A percentile compares a stretch with the other conserved stretches of the same genome.
These are phyloP conservation scores for Cutaneotrichosporon sp. DNA, from an alignment of 1,284 basidiomycete species.

Conservation along the genomic window DNA sequence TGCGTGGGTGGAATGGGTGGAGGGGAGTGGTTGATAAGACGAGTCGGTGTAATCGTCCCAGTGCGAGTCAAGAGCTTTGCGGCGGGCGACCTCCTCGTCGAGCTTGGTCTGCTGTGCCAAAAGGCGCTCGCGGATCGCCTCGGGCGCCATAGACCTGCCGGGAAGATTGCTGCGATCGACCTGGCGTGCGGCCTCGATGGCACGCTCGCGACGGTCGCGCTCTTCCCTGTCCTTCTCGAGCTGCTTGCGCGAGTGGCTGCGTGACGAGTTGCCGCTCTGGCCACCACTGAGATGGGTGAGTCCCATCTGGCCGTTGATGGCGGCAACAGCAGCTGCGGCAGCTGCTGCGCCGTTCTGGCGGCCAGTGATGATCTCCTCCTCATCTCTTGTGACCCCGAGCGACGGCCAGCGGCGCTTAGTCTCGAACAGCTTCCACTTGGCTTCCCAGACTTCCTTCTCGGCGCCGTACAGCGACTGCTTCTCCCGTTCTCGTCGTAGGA, in stretches of 20 bases:
- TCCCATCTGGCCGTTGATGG: constrained; percentile 26
- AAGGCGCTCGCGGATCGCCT: constrained; percentile 60
- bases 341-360: constrained; percentile 61
- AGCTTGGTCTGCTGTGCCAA: constrained; percentile 64
- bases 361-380: constrained; percentile 63
- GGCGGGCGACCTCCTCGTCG: constrained; percentile 65
- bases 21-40: constrained; percentile 62
- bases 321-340: constrained; percentile 50
- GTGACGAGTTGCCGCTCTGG: constrained; percentile 35
- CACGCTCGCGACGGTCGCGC: constrained; percentile 43
- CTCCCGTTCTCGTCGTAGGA: constrained; percentile 69
- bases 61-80: constrained; percentile 65
- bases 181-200: constrained; percentile 34
- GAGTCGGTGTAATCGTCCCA: constrained; percentile 87
- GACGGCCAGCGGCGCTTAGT: constrained; percentile 73
- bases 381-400: constrained; percentile 71
- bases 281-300: constrained; percentile 2
- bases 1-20: constrained; percentile 55
- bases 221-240: constrained; percentile 46
- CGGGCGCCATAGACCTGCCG: constrained; percentile 42
- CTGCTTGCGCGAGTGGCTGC: constrained; percentile 28
- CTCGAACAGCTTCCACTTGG: constrained; percentile 70
- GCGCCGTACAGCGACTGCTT: constrained; percentile 68
- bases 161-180: constrained; percentile 28
- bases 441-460: constrained; percentile 72